Base-by-base conservation (phyloP, 208 protist genomes). In the Crithidia brevicula region DNA sequence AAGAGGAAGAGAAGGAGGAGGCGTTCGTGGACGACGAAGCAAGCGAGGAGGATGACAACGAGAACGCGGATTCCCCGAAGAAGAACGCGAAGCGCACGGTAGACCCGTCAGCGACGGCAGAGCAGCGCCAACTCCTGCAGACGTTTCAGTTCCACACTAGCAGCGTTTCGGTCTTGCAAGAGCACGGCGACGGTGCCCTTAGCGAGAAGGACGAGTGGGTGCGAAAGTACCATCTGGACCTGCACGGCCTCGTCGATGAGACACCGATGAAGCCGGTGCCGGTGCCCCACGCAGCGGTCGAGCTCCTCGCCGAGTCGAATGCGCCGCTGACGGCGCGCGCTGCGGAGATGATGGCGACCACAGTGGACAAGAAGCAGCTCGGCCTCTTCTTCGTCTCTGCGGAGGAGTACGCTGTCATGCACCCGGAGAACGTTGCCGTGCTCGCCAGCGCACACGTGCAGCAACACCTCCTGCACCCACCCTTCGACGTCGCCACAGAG, bases 211-310 rank as follows among this genome's bases (percentile, higher is more conserved):
- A 91, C 65, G 78, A 80, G 64, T 90, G 82, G 84, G 70, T 88
- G 38, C 62, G 49, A 20, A 92, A 92, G 65, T 94, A 91, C 45
- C 83, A 92, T 52, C 62, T 79, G 16, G 81, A 94, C 64, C 34
- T 51, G 8, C 71, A 86, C 63, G 82, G 81, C 30, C 51, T 50
- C n/a, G 64, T 88, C 22, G 85, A 91, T 60, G 51, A 61, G 34
- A 84, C 81, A 1, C 66, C 79, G 16, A 69, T 94, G 47, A 58
- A 76, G 60, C 64, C 71, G 9, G 42, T 87, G 23, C 51, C 74
- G 2, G 60, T 86, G 5, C 54, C 72, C 25, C 38, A 74, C 47
- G 49, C 43, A 0, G 81, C 79, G 16, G 9, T 75, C 42, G 60
- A 72, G 43, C 71, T 72, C 13, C 72, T 88, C 16, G 36, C 43